A percentile compares a stretch with the other conserved stretches of the same genome.
Conservation (phyloP, 1,139 yeast species). For the Barnettozyma hawaiiensis region DNA sequence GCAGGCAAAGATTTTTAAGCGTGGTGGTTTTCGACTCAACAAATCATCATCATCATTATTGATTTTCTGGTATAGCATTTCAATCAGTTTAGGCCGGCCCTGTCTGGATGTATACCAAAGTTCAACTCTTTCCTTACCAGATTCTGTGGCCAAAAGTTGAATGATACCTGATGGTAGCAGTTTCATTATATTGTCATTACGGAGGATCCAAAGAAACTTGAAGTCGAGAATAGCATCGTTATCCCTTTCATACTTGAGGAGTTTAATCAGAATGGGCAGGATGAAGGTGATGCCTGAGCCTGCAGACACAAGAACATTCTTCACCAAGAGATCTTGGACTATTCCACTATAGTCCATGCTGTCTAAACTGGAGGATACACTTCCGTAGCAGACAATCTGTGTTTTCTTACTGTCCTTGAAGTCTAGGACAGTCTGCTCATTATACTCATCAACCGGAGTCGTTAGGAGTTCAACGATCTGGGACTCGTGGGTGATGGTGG, state of each 20-base stretch:
- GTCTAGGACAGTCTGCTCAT: background rate
- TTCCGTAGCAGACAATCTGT: slow-evolving; percentile 4
- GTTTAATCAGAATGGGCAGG: slow-evolving; percentile 15
- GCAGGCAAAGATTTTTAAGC: slow-evolving; percentile 45
- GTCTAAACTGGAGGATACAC: slow-evolving; percentile 2
- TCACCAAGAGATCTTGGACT: background rate
- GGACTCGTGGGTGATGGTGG: slow-evolving; percentile 3
- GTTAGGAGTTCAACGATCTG: background rate
- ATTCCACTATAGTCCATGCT: background rate
- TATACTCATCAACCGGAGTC: background rate
- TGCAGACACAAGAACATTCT: slow-evolving; percentile 19
- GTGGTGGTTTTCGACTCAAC: slow-evolving; percentile 29
- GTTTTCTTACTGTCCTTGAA: background rate
- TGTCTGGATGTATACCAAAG: slow-evolving; percentile 23
- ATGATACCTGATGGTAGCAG: slow-evolving; percentile 2
- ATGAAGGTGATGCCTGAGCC: slow-evolving; percentile 24
- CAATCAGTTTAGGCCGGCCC: slow-evolving; percentile 38
- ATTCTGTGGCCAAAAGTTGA: slow-evolving; percentile 1
- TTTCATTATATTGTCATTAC: slow-evolving; percentile 11
- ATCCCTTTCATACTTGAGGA: slow-evolving; percentile 1
- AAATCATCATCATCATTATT: background rate
- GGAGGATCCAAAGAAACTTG: slow-evolving; percentile 20
- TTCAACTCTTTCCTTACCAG: slow-evolving; percentile 6
- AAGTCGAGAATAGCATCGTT: slow-evolving; percentile 13
- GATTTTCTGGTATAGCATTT: slow-evolving; percentile 25